phyloP scores from a whole-genome alignment of 2,329 filamentous ascomycete genomes.

The Epichloe uncinata region DNA sequence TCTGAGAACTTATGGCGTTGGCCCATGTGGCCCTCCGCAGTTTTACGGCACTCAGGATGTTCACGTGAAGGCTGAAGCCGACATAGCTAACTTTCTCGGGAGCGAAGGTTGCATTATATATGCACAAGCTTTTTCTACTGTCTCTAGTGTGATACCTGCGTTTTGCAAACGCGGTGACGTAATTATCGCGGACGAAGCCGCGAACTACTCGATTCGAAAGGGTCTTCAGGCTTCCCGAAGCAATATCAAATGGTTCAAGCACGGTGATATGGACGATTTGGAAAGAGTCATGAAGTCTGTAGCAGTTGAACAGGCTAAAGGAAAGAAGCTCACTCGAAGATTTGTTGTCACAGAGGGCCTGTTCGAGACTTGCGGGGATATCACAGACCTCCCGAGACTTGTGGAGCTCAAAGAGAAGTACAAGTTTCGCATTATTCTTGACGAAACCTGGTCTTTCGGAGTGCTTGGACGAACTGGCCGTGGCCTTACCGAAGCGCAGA shows the following conservation, averaged over 20 bases:
- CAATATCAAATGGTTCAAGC: constrained; percentile 85
- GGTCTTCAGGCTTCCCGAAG: constrained; percentile 88
- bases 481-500: constrained; percentile 89
- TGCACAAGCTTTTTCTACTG: constrained; percentile 89
- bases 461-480: constrained; percentile 83
- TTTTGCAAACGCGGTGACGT: constrained; percentile 97
- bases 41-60: constrained; percentile 99
- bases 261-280: constrained; percentile 91
- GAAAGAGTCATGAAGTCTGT: constrained; percentile 76
- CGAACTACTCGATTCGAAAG: constrained; percentile 89
- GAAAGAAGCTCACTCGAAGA: constrained; percentile 76
- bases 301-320: constrained; percentile 69
- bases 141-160: constrained; percentile 90
- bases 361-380: constrained; percentile 83
- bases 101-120: constrained; percentile 88
- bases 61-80: constrained; percentile 90
- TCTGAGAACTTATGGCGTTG: constrained; percentile 88
- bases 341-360: constrained; percentile 95
- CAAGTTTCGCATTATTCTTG: constrained; percentile 94
- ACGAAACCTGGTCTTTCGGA: constrained; percentile 96
- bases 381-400: constrained; percentile 71
- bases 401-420: constrained; percentile 91
- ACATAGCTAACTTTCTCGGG: constrained; percentile 82
- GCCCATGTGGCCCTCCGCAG: constrained; percentile 88
- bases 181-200: constrained; percentile 86